Evolutionary conservation across 805 yeast genomes (phyloP).

Genomic region (Ogataea ramenticola): DNA sequence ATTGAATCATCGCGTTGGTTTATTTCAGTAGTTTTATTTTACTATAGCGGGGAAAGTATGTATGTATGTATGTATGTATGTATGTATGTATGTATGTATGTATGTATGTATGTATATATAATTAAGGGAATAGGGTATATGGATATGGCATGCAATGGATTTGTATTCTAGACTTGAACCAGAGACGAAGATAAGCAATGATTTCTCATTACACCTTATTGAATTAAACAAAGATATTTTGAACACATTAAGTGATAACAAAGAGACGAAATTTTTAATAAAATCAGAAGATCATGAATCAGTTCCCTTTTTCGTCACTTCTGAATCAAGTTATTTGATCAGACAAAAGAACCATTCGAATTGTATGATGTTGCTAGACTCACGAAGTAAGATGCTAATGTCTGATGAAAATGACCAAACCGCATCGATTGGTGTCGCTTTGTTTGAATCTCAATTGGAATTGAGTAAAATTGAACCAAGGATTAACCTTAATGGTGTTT

Average conservation of each 20-base stretch:
- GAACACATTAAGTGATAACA: constrained; percentile 22
- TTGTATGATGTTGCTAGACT: constrained; percentile 50
- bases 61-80: too few relatives aligned
- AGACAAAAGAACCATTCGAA: constrained; percentile 85
- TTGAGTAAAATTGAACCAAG: constrained; percentile 5
- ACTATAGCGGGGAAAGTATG: too few relatives aligned
- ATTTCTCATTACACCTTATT: constrained; percentile 35
- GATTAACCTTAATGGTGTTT: constrained; percentile 6
- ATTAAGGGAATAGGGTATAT: too few relatives aligned
- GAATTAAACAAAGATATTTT: constrained; percentile 47
- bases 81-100: too few relatives aligned
- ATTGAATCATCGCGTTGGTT: too few relatives aligned
- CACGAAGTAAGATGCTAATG: too few relatives aligned
- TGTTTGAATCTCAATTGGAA: constrained; percentile 10
- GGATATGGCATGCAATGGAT: too few relatives aligned
- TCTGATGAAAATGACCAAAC: too few relatives aligned
- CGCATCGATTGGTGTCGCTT: neutral
- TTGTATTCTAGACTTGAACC: constrained; percentile 19
- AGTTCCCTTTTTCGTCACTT: constrained; percentile 54
- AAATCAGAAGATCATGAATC: neutral
- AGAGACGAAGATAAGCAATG: constrained; percentile 9
- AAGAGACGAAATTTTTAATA: constrained; percentile 1
- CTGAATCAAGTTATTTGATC: constrained; percentile 50
- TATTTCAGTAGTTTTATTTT: too few relatives aligned
- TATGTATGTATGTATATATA: too few relatives aligned